Conservation (phyloP, 208 protist species). For the Trypanosoma boissoni region DNA sequence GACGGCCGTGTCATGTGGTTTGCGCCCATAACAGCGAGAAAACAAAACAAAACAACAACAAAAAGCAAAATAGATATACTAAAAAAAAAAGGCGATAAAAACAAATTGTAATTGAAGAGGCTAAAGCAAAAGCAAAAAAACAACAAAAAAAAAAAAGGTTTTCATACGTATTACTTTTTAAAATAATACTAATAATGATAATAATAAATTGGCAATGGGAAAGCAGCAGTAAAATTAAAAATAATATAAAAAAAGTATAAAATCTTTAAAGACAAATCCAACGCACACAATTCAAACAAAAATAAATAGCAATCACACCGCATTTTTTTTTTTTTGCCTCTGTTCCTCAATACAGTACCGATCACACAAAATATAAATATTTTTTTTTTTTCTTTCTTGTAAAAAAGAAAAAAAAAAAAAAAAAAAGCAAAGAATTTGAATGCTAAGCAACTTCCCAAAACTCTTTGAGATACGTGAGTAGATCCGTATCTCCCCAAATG, state of each 20-base stretch:
- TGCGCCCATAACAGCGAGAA: neutral
- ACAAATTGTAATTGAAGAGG: no score
- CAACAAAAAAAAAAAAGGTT: neutral
- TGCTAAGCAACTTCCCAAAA: neutral
- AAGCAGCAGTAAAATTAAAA: no score
- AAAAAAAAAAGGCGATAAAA: slow-evolving; percentile 9
- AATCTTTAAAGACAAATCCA: no score
- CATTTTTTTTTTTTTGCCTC: slow-evolving; percentile 1
- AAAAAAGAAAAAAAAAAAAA: slow-evolving; percentile 13
- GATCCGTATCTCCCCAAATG: no score
- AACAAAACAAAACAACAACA: slow-evolving; percentile 2
- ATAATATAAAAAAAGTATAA: no score
- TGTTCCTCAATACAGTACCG: neutral
- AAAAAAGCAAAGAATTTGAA: neutral
- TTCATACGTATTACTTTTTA: no score
- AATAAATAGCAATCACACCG: slow-evolving; percentile 2
- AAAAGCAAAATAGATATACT: neutral
- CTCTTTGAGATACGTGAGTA: no score
- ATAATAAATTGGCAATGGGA: no score
- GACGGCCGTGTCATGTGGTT: neutral
- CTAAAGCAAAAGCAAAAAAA: neutral
- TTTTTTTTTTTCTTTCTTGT: neutral
- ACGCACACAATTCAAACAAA: no score
- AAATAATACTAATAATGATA: no score
- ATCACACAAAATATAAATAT: neutral